A percentile compares a stretch with the other conserved stretches of the same genome.
Evolutionary conservation across 2,329 filamentous ascomycete species (phyloP).

Genomic region (Malbranchea cinnamomea): DNA sequence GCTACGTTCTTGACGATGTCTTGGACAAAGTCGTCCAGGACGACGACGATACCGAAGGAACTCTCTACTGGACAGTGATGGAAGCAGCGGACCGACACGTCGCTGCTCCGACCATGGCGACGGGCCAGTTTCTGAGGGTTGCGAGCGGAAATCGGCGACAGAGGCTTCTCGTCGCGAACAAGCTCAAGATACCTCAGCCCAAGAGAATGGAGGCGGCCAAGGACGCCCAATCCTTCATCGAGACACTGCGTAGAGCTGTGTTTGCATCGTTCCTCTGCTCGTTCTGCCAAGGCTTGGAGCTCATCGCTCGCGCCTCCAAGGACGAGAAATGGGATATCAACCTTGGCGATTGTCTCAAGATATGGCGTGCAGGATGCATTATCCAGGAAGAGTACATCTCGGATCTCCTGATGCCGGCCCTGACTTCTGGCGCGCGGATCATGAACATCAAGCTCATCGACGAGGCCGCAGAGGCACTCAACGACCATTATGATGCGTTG

Average conservation of each 20-base stretch:
- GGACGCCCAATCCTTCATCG: constrained; percentile 34
- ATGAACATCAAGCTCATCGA: constrained; percentile 28
- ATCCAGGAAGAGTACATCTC: constrained; percentile 53
- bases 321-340: constrained; percentile 42
- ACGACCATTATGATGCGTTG: constrained; percentile 34
- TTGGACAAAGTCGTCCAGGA: constrained; percentile 60
- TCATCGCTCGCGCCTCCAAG: constrained; percentile 44
- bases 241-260: constrained; percentile 44
- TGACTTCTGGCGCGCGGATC: constrained; percentile 15
- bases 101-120: constrained; percentile 47
- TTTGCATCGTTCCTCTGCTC: constrained; percentile 47
- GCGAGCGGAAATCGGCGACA: constrained; percentile 47
- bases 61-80: constrained; percentile 49
- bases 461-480: constrained; percentile 39
- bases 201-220: constrained; percentile 17
- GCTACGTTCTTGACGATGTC: constrained; percentile 44
- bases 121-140: constrained; percentile 47
- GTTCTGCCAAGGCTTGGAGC: constrained; percentile 51
- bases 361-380: constrained; percentile 58
- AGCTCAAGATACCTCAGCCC: constrained; percentile 29
- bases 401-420: constrained; percentile 36
- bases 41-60: constrained; percentile 50
- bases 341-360: constrained; percentile 29
- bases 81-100: constrained; percentile 48
- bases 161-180: constrained; percentile 37